Evolutionary conservation across 495 filamentous ascomycete genomes (phyloP).

Genomic region (Arthonia radiata): DNA sequence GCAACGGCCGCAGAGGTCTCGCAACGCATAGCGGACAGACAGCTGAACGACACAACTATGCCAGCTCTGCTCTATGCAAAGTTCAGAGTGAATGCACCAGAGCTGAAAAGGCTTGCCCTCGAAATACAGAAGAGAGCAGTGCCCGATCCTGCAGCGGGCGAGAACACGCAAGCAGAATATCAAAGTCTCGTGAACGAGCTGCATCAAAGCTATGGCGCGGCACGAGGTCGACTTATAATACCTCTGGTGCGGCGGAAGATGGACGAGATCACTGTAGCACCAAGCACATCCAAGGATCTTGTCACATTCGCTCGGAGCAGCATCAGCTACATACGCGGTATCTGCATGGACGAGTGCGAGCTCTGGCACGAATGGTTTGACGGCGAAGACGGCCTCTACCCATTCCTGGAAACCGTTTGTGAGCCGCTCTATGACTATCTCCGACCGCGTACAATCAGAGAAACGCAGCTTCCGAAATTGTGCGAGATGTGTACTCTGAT

Average conservation of each 20-base stretch:
- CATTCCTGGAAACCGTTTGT: slow-evolving; percentile 47
- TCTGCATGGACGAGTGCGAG: slow-evolving; percentile 51
- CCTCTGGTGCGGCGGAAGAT: slow-evolving; percentile 39
- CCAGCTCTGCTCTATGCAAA: slow-evolving; percentile 58
- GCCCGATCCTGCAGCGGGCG: slow-evolving; percentile 30
- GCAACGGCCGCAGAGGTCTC: slow-evolving; percentile 46
- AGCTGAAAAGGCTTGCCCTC: slow-evolving; percentile 37
- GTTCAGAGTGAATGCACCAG: slow-evolving; percentile 41
- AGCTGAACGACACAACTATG: slow-evolving; percentile 52
- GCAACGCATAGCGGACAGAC: slow-evolving; percentile 41
- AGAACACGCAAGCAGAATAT: slow-evolving; percentile 39
- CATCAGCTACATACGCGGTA: slow-evolving; percentile 42
- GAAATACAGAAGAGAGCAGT: slow-evolving; percentile 47
- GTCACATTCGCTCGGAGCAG: slow-evolving; percentile 43
- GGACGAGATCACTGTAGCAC: slow-evolving; percentile 34
- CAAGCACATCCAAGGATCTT: slow-evolving; percentile 40
- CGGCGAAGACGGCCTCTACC: slow-evolving; percentile 38
- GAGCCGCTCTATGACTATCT: slow-evolving; percentile 55
- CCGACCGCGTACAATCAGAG: slow-evolving; percentile 42
- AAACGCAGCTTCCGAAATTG: slow-evolving; percentile 44
- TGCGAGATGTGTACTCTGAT: slow-evolving; percentile 63
- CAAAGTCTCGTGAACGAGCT: slow-evolving; percentile 39
- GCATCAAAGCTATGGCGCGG: slow-evolving; percentile 38
- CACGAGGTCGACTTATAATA: slow-evolving; percentile 24
- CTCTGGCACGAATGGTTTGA: slow-evolving; percentile 57